Conservation (phyloP, 1,284 basidiomycete genomes). For the Fomes fomentarius region DNA sequence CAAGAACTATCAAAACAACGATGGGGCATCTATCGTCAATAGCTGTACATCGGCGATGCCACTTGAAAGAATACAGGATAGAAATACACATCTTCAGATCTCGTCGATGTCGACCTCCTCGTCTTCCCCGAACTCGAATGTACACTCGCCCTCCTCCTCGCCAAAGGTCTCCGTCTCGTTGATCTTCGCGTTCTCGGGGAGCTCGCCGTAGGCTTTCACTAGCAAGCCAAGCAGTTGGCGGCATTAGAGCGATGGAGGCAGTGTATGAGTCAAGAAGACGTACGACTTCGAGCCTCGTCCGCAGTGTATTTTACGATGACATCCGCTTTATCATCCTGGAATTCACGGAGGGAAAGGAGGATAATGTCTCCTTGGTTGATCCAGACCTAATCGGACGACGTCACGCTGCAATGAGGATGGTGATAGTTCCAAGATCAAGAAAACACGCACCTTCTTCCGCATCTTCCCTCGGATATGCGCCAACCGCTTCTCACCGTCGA, state of each 20-base stretch:
- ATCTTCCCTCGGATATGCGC: constrained; percentile 99
- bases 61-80: constrained; percentile 29
- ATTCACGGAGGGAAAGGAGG: constrained; percentile 94
- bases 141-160: constrained; percentile 88
- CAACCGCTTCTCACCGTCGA: constrained; percentile 97
- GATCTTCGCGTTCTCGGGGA: constrained; percentile 98
- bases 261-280: constrained; percentile 33
- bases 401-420: constrained; percentile 1
- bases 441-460: constrained; percentile 88
- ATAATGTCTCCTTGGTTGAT: constrained; percentile 99
- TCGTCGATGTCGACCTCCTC: constrained; percentile 83
- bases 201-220: constrained; percentile 97
- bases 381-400: constrained; percentile 77
- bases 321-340: constrained; percentile 99
- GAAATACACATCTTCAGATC: constrained; percentile 48
- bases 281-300: constrained; percentile 87
- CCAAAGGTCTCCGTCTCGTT: constrained; percentile 96
- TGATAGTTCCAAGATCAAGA: constrained; percentile 1
- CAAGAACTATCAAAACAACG: constrained; percentile 8
- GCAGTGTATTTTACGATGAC: constrained; percentile 99
- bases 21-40: constrained; percentile 10
- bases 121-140: constrained; percentile 89
- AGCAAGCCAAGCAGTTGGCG: constrained; percentile 11
- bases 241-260: not conserved
- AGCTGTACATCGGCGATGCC: constrained; percentile 16